Evolutionary conservation across 768 basidiomycete genomes (phyloP), one percentile per base, ranked within the genome.

Genomic region (Clavulina sp.): DNA sequence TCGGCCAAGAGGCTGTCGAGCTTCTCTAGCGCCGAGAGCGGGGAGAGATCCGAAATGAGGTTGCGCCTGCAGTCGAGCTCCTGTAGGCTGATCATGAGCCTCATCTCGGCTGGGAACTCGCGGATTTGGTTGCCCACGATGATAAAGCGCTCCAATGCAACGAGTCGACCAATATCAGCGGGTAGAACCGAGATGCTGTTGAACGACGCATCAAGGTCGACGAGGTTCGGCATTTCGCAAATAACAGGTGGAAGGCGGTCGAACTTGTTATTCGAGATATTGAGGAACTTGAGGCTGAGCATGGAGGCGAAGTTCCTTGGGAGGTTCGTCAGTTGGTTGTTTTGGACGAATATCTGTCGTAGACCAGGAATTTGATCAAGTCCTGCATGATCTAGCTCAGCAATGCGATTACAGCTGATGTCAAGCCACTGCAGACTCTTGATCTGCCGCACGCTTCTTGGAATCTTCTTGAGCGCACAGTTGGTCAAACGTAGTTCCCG

Each of bases 261-360:
- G 63, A 96, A 89, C 62, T 88, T 86, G 71, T 97, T 99, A 66
- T 96, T 96, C 50, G 91, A 93, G 53, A 97, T 81, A 66, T 95
- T 93, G 56, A 97, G 74, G 24, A 77, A 76, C 47, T 74, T 76
- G 50, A 97, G 75, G 41, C 69, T 65, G 38, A 74, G 71, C 55
- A 96, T 68, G 5, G 81, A 74, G 2, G 80, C 78, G 55, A 97
- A 91, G 60, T 84, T 81, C 70, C 77, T 79, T 0, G 93, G 92
- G 0, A 97, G 73, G 50, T 73, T 77, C 56, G 87, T 81, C 61
- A 99, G 74, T 41, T 88, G 77, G 63, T 99, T 99, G 65, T 96
- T 96, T 65, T 91, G 84, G 33, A 87, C 69, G 56, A 74, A 76
- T 50, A 99, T 71, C 3, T 70, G 70, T 31, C 70, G 69, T 1